phyloP scores from a whole-genome alignment of 768 basidiomycete genomes.

The Trametopsis cervina region DNA sequence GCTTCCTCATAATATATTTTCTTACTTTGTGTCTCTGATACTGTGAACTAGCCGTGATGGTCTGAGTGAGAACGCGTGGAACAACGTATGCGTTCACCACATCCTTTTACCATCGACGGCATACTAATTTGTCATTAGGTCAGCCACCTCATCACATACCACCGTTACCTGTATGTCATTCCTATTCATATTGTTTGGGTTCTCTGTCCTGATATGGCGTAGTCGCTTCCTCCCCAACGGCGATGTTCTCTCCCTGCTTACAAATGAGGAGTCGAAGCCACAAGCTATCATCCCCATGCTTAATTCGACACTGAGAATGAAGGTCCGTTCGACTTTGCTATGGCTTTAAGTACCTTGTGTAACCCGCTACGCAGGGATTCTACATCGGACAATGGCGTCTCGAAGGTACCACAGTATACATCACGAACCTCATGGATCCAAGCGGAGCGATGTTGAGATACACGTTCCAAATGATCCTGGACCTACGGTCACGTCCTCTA shows the following conservation, averaged over 20 bases:
- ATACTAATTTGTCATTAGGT: slow-evolving; percentile 37
- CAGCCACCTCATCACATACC: slow-evolving; percentile 85
- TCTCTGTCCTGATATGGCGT: not conserved
- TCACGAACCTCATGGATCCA: slow-evolving; percentile 59
- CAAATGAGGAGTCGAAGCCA: slow-evolving; percentile 71
- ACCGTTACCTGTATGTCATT: slow-evolving; percentile 72
- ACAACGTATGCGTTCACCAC: slow-evolving; percentile 50
- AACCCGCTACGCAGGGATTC: slow-evolving; percentile 46
- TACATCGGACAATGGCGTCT: slow-evolving; percentile 68
- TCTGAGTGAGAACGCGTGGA: slow-evolving; percentile 80
- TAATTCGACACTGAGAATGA: slow-evolving; percentile 71
- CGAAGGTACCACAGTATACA: slow-evolving; percentile 48
- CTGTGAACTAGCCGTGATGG: slow-evolving; percentile 52
- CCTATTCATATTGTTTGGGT: not conserved
- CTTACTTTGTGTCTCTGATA: slow-evolving; percentile 8
- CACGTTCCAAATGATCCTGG: slow-evolving; percentile 66
- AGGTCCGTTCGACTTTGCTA: slow-evolving; percentile 35
- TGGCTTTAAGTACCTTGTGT: not conserved
- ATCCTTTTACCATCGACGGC: not conserved
- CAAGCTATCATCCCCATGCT: slow-evolving; percentile 69
- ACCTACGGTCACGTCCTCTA: slow-evolving; percentile 67
- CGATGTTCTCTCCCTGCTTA: slow-evolving; percentile 75
- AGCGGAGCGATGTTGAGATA: slow-evolving; percentile 37
- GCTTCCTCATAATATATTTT: slow-evolving; percentile 4
- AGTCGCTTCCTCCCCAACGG: slow-evolving; percentile 89